Base-by-base conservation (phyloP, 2,329 filamentous ascomycete genomes). In the Arthrobotrys sphaeroides region DNA sequence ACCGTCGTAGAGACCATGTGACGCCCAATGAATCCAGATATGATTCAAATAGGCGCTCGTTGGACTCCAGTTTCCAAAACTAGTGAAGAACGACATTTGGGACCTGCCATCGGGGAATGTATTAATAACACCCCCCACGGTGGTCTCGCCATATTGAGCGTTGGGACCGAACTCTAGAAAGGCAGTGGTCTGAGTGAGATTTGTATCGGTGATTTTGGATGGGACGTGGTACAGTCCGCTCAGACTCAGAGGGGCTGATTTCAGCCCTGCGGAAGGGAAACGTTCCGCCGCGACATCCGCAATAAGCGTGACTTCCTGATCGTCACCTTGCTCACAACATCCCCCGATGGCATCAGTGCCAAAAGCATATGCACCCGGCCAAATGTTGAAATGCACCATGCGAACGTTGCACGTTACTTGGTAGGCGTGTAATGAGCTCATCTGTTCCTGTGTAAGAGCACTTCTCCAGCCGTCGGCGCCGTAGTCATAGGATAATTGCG, bases 11-110 rank as follows among this genome's bases (percentile, higher is more conserved):
- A 89, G 80, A 38, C 88, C 88, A 75, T 87, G 84, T 3, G 88
- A 89, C 33, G 88, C 80, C 88, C 87, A 90, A 78, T 85, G 85
- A 73, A 90, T 89, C 84, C 86, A 89, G 9, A 87, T 84, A 81
- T 90, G 88, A 81, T 89, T 87, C 55, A 89, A 80, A 78, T 85
- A 88, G 80, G 85, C 88, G 78, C 86, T 87, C 1, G 87, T 85
- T 12, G 64, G 49, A 31, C 57, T 59, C 72, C 72, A 75, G 0
- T 47, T 64, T 43, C 38, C 72, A 55, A 75, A 75, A 33, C 55
- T 59, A 24, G 55, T 10, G 24, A 75, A 75, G 49, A 75, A 75
- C 1, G 31, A 64, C 72, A 75, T 69, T 42, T 75, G 72, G 24
- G 72, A 74, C 20, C 72, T 62, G 10, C 72, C 72, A 22, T 70